phyloP scores from a whole-genome alignment of 441 rosid species.

The Rhodomyrtus psidioides region DNA sequence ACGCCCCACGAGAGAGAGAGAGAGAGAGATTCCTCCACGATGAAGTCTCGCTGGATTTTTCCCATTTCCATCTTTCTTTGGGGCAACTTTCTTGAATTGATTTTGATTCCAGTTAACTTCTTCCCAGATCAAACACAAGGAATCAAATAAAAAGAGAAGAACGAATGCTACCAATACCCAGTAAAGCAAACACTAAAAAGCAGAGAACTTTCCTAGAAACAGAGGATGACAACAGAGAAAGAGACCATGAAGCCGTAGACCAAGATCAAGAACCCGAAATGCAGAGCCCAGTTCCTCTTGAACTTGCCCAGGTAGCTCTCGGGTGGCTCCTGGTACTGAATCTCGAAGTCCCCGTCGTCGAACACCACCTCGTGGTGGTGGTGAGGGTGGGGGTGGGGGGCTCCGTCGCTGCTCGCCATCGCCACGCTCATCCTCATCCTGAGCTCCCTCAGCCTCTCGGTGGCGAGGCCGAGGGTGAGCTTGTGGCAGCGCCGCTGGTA shows the following conservation, averaged over 20 bases:
- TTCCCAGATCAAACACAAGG: neutral
- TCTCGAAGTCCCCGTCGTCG: constrained; percentile 71
- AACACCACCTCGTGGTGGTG: constrained; percentile 19
- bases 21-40: neutral
- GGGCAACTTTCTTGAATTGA: too few species aligned
- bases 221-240: constrained; percentile 71
- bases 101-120: neutral
- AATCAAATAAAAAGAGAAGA: neutral
- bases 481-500: constrained; percentile 94
- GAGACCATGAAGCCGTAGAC: constrained; percentile 80
- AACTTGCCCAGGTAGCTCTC: constrained; percentile 89
- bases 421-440: constrained; percentile 32
- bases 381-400: neutral
- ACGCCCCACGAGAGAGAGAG: neutral
- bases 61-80: neutral
- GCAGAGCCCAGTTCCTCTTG: constrained; percentile 92
- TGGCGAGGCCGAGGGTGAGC: constrained; percentile 85
- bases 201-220: constrained; percentile 32
- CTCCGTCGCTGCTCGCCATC: neutral
- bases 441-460: constrained; percentile 74
- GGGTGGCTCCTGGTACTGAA: constrained; percentile 92
- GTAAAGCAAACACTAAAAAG: neutral
- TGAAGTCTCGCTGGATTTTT: neutral
- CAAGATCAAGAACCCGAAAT: constrained; percentile 81
- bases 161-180: neutral